Evolutionary conservation across 148 eudicot genomes (phyloP).

Genomic region (Cornus kousa): DNA sequence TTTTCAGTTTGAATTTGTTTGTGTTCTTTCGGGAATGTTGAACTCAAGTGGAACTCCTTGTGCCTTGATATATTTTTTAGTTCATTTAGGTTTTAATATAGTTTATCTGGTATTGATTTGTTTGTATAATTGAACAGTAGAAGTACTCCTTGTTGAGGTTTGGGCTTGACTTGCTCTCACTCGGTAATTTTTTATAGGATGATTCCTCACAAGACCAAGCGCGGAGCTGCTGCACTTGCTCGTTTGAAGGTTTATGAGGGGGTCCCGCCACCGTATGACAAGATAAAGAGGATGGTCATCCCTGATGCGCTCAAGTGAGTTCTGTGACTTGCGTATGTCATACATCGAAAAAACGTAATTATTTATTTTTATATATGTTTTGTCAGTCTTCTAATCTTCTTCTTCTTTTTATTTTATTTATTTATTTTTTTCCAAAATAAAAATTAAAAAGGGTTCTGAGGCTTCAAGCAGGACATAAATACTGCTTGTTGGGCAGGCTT

Average conservation of each 20-base stretch:
- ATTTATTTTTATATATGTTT: not conserved
- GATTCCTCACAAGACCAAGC: constrained; percentile 88
- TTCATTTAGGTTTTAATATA: not conserved
- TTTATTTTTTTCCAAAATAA: not conserved
- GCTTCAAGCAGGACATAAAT: constrained; percentile 74
- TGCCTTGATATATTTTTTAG: not conserved
- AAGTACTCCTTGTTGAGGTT: too few species aligned
- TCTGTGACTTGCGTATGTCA: not conserved
- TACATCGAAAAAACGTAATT: too few species aligned
- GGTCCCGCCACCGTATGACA: constrained; percentile 79
- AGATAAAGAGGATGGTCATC: constrained; percentile 74
- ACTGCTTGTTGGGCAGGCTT: constrained; percentile 65
- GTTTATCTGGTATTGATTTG: not conserved
- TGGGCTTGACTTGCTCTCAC: not conserved
- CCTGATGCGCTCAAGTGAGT: constrained; percentile 83
- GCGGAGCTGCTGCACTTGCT: constrained; percentile 79
- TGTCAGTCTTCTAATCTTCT: not conserved
- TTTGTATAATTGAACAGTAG: not conserved
- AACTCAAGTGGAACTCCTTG: too few species aligned
- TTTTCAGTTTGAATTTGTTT: not conserved
- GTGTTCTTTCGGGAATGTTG: too few species aligned
- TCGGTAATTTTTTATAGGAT: constrained; percentile 38
- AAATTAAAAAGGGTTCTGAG: constrained; percentile 55
- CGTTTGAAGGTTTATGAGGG: constrained; percentile 88
- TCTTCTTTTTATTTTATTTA: too few species aligned